phyloP scores from a whole-genome alignment of 306 rosid species.

The Luffa aegyptiaca region DNA sequence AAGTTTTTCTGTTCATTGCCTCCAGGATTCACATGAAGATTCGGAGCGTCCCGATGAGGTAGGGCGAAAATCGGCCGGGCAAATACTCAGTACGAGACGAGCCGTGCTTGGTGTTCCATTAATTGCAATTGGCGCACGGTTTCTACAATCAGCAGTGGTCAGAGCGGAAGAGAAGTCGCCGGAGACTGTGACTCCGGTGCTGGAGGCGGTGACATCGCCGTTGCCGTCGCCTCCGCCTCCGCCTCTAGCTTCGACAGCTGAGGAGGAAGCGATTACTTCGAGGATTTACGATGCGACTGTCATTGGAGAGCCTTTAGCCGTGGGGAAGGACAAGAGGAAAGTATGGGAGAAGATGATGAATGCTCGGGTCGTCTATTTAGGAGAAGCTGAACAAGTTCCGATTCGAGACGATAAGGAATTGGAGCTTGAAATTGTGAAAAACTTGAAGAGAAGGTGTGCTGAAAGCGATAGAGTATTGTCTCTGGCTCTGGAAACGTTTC shows the following conservation, averaged over 20 bases:
- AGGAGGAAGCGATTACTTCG: slow-evolving; percentile 56
- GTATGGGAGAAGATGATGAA: slow-evolving; percentile 94
- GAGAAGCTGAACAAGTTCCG: slow-evolving; percentile 95
- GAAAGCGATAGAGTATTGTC: slow-evolving; percentile 50
- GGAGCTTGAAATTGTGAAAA: slow-evolving; percentile 77
- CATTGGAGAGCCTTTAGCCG: slow-evolving; percentile 84
- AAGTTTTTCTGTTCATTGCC: slow-evolving; percentile 16
- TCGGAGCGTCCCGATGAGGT: neutral
- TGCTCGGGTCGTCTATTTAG: slow-evolving; percentile 70
- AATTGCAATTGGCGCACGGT: slow-evolving; percentile 49
- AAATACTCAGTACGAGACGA: slow-evolving; percentile 31
- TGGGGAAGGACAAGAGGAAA: slow-evolving; percentile 75
- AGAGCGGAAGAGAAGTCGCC: slow-evolving; percentile 43
- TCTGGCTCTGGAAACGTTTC: slow-evolving; percentile 75
- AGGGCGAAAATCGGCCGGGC: neutral
- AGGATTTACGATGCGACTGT: slow-evolving; percentile 85
- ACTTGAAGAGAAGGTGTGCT: slow-evolving; percentile 43
- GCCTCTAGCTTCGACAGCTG: slow-evolving; percentile 13
- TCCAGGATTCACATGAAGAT: slow-evolving; percentile 14
- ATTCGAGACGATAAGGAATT: slow-evolving; percentile 79
- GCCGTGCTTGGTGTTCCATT: slow-evolving; percentile 48
- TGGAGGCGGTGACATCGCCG: slow-evolving; percentile 6
- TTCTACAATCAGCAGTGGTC: slow-evolving; percentile 40
- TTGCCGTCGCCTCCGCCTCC: neutral
- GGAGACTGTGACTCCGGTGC: slow-evolving; percentile 2